Evolutionary conservation across 2,329 filamentous ascomycete species (phyloP), one percentile per base, ranked within the genome.

Genomic region (Ophiostoma populinum): DNA sequence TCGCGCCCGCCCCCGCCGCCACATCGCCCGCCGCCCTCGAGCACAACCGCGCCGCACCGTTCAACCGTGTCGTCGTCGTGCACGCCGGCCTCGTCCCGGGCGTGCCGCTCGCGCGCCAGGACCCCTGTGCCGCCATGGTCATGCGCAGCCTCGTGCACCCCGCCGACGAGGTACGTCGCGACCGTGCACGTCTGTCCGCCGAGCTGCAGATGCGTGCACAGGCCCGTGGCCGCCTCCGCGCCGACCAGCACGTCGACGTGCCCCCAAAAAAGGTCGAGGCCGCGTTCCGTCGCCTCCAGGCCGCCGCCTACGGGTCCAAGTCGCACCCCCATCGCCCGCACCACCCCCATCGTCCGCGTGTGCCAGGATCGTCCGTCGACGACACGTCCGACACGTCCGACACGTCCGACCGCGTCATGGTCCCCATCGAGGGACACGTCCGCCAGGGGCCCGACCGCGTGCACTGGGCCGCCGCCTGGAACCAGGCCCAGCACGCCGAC

Each of bases 81-180:
- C 90, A 95, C 57, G 87, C 72, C 0, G 90, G 90, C 1, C 63
- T 95, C 2, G 75, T 90, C 0, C 82, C 87, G 0, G 78, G 75
- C 5, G 58, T 92, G 1, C 54, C 67, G 1, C 61, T 92, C 11
- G 62, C 75, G 30, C 60, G 67, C 34, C 87, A 77, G 46, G 66
- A 94, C 52, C 78, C 85, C 0, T 75, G 71, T 53, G 75, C 78
- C 34, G 79, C 80, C 26, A 94, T 94, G 85, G 90, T 83, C 50
- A 92, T 98, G 81, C 74, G 85, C 38, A 80, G 75, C 6, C 68
- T 93, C 36, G 64, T 80, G 45, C 64, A 62, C 43, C 74, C 13
- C 28, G 56, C 63, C 9, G 74, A 70, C 9, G 65, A 71, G 40
- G 56, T 70, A 10, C 74, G 46, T 17, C 38, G 43, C 7, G 38